Evolutionary conservation across 495 filamentous ascomycete species (phyloP).

Genomic region (Extremus antarcticus): DNA sequence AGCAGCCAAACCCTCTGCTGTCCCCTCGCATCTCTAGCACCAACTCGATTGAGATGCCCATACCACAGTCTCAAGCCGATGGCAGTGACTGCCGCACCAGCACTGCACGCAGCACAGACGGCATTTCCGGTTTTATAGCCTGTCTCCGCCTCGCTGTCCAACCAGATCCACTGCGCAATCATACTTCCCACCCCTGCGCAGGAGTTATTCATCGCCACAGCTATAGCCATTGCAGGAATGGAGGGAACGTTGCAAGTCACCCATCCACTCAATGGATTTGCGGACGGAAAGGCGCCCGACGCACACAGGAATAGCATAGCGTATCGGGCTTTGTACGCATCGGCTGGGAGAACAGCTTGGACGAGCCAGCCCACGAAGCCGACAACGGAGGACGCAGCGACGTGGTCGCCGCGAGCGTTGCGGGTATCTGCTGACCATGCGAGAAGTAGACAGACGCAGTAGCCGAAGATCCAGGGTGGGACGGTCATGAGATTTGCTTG

Average conservation of each 20-base stretch:
- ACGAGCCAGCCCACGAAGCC: conserved; percentile 16
- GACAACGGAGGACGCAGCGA: conserved; percentile 6
- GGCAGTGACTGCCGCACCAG: conserved; percentile 1
- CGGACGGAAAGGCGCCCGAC: conserved; percentile 12
- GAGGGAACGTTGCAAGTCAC: conserved; percentile 14
- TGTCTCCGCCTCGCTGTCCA: conserved; percentile 1
- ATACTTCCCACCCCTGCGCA: conserved; percentile 8
- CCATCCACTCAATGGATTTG: conserved; percentile 7
- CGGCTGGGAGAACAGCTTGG: conserved; percentile 9
- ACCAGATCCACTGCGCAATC: conserved; percentile 16
- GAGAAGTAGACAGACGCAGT: conserved; percentile 7
- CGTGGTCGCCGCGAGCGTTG: conserved; percentile 17
- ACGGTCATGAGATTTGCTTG: conserved; percentile 32
- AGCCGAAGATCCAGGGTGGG: conserved; percentile 20
- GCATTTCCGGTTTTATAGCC: conserved; percentile 14
- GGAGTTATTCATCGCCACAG: conserved; percentile 9
- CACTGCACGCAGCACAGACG: conserved; percentile 13
- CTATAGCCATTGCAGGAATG: conserved; percentile 5
- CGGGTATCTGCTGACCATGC: conserved; percentile 6
- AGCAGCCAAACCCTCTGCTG: conserved; percentile 9
- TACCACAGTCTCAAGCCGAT: conserved; percentile 7
- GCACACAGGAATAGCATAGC: conserved; percentile 13
- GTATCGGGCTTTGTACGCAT: conserved; percentile 12
- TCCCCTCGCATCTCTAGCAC: conserved; percentile 7
- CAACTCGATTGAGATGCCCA: conserved; percentile 3